Conservation (phyloP, 2,329 filamentous ascomycete species). For the Plectosphaerella cucumerina region DNA sequence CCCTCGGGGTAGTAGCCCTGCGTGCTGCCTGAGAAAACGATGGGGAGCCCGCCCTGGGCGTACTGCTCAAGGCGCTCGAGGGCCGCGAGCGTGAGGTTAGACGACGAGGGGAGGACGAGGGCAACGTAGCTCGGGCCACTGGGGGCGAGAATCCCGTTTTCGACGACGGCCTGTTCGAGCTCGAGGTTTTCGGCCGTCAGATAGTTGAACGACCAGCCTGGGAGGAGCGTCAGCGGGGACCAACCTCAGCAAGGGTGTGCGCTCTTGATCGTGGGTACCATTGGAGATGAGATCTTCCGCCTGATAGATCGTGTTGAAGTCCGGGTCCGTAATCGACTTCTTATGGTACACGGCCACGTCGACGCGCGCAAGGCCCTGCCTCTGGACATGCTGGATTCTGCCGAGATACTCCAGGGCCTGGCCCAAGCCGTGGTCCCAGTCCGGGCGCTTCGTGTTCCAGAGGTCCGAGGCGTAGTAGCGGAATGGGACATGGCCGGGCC, state of each 20-base stretch:
- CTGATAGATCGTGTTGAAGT: slow-evolving; percentile 11
- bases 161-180: slow-evolving; percentile 30
- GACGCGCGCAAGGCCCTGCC: slow-evolving; percentile 26
- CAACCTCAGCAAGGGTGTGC: too few species aligned
- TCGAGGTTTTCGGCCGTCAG: slow-evolving; percentile 38
- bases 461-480: slow-evolving; percentile 34
- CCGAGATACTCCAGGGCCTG: slow-evolving; percentile 22
- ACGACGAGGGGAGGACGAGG: slow-evolving; percentile 29
- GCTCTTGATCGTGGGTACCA: too few species aligned
- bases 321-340: neutral
- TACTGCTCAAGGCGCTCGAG: slow-evolving; percentile 26
- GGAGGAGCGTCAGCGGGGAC: too few species aligned
- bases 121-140: slow-evolving; percentile 35
- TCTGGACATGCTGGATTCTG: slow-evolving; percentile 30
- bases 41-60: slow-evolving; percentile 32
- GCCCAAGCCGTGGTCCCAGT: slow-evolving; percentile 23
- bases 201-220: slow-evolving; percentile 39
- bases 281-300: slow-evolving; percentile 23
- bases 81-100: slow-evolving; percentile 28
- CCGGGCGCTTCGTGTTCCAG: slow-evolving; percentile 32
- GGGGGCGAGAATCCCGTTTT: slow-evolving; percentile 29
- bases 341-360: slow-evolving; percentile 7
- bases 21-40: slow-evolving; percentile 26
- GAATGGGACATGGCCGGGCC: slow-evolving; percentile 43
- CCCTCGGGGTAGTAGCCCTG: neutral